phyloP scores from a whole-genome alignment of 2,329 filamentous ascomycete genomes.

The Diaporthe sp. region DNA sequence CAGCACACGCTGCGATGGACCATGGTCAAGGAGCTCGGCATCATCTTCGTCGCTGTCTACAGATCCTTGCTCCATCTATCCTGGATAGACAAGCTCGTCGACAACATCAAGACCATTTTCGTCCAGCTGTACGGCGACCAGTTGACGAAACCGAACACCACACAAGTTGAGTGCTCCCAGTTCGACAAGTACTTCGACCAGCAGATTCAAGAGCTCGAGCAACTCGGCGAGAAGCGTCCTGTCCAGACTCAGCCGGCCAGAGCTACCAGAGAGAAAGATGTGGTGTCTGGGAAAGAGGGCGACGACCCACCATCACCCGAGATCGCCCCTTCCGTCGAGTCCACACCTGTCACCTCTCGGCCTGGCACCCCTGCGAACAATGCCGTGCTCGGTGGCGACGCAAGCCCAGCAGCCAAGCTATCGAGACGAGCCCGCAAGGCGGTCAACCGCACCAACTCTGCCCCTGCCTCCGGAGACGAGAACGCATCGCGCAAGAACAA shows the following conservation, averaged over 20 bases:
- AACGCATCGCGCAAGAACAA: slow-evolving; percentile 68
- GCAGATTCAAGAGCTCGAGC: slow-evolving; percentile 84
- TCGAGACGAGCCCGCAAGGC: slow-evolving; percentile 82
- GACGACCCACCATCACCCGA: slow-evolving; percentile 50
- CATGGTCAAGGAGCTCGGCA: slow-evolving; percentile 87
- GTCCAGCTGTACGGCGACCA: slow-evolving; percentile 90
- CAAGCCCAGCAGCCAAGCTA: slow-evolving; percentile 76
- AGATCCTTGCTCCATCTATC: slow-evolving; percentile 93
- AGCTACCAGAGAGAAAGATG: slow-evolving; percentile 46
- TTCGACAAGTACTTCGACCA: slow-evolving; percentile 97
- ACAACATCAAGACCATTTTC: slow-evolving; percentile 94
- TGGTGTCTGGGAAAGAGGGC: slow-evolving; percentile 47
- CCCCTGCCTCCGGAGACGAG: slow-evolving; percentile 88
- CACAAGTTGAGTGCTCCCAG: slow-evolving; percentile 78
- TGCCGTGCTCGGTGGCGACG: slow-evolving; percentile 72
- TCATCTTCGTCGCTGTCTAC: slow-evolving; percentile 99
- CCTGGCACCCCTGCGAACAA: slow-evolving; percentile 80
- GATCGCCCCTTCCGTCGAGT: slow-evolving; percentile 68
- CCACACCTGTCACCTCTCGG: slow-evolving; percentile 79
- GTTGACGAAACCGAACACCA: slow-evolving; percentile 82
- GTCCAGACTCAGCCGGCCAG: slow-evolving; percentile 38
- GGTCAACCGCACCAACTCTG: slow-evolving; percentile 72
- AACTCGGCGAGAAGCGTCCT: slow-evolving; percentile 55
- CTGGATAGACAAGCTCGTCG: slow-evolving; percentile 96
- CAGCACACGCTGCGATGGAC: slow-evolving; percentile 97